Evolutionary conservation across 176 grass and related monocot species (phyloP), one percentile per base, ranked within the genome.

Genomic region (Pharus latifolius): DNA sequence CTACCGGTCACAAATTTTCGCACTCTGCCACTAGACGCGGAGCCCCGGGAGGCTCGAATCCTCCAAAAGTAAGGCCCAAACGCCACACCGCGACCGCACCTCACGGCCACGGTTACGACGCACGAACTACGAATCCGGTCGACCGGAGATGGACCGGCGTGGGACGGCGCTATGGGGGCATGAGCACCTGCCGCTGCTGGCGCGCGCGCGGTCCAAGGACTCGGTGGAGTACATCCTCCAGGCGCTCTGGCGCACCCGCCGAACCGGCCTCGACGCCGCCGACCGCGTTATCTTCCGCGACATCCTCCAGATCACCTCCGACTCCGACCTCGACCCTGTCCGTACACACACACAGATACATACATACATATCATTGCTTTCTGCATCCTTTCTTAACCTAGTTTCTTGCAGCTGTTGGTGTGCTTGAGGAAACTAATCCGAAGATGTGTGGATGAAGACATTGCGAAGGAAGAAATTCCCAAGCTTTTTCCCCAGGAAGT

Each of bases 191-290:
- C 88, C 88, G 1, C 83, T 96, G 6, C 81, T 92, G 27, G 77
- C 82, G 29, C 76, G 86, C 38, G 84, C 88, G 60, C 77, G 69
- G 27, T 96, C 92, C 23, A 96, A 96, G 89, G 93, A 96, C 3
- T 90, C 86, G 7, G 80, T 97, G 53, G 93, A 97, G 61, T 92
- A 92, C 78, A 62, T 97, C 72, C 80, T 97, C 27, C 89, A 97
- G 86, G 93, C 86, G 29, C 81, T 97, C 43, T 97, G 93, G 89
- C 89, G 93, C 58, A 97, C 89, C 29, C 89, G 93, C 73, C 76
- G 82, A 49, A 92, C 93, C 10, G 93, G 86, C 41, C 89, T 97
- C 69, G 93, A 97, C 80, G 78, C 89, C 83, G 70, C 93, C 73
- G 93, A 97, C 73, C 88, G 93, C 69, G 49, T 77, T 56, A 65